Evolutionary conservation across 495 filamentous ascomycete genomes (phyloP).

Genomic region (Symbiotaphrina buchneri): DNA sequence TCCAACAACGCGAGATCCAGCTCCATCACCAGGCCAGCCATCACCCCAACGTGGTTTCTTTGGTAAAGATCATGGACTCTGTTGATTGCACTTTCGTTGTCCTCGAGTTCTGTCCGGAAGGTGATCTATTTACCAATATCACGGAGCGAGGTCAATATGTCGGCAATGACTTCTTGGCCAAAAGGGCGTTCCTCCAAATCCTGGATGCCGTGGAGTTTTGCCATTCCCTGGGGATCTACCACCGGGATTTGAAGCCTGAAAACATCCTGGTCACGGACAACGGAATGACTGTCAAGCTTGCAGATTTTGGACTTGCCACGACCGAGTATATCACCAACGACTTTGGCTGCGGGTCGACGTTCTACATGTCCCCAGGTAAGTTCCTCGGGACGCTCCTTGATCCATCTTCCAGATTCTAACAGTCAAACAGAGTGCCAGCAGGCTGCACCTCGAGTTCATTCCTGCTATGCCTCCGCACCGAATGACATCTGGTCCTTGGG

Average conservation of each 20-base stretch:
- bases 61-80: slow-evolving; percentile 85
- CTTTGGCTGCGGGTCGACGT: slow-evolving; percentile 94
- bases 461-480: slow-evolving; percentile 72
- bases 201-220: slow-evolving; percentile 94
- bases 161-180: slow-evolving; percentile 77
- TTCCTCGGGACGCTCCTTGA: slow-evolving; percentile 5
- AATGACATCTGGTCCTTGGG: slow-evolving; percentile 98
- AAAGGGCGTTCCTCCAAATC: slow-evolving; percentile 79
- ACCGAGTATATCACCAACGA: slow-evolving; percentile 66
- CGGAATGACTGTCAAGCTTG: slow-evolving; percentile 79
- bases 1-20: slow-evolving; percentile 83
- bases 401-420: slow-evolving; percentile 5
- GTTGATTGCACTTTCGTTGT: slow-evolving; percentile 90
- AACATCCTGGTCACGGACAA: slow-evolving; percentile 84
- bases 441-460: slow-evolving; percentile 48
- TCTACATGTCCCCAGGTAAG: slow-evolving; percentile 98
- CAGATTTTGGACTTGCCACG: slow-evolving; percentile 92
- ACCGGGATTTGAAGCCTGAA: slow-evolving; percentile 94
- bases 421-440: slow-evolving; percentile 72
- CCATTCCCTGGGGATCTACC: slow-evolving; percentile 85
- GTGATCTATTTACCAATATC: slow-evolving; percentile 91
- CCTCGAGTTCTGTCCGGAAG: slow-evolving; percentile 92
- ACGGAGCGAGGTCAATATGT: slow-evolving; percentile 86
- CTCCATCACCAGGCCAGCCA: slow-evolving; percentile 73
- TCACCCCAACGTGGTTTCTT: slow-evolving; percentile 83